A percentile compares a stretch with the other conserved stretches of the same genome.
These are phyloP conservation scores for Kodamaea restingae DNA, from an alignment of 805 yeast genomes.

Conservation along the genomic window DNA sequence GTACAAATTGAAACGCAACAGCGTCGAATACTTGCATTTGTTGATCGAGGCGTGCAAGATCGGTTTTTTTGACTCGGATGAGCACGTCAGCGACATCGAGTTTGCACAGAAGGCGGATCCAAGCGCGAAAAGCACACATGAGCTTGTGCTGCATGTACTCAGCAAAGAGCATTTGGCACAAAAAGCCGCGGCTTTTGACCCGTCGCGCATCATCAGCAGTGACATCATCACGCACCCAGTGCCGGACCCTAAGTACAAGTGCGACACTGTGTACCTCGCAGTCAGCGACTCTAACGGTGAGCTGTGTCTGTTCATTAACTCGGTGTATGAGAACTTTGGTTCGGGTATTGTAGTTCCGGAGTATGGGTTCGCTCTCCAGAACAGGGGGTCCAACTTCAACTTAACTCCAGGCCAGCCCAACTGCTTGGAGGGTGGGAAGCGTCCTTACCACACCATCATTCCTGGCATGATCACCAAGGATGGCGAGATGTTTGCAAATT, in stretches of 20 bases:
- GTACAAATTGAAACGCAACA: conserved; percentile 51
- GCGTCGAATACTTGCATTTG: conserved; percentile 64
- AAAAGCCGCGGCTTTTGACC: conserved; percentile 46
- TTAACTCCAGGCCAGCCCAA: conserved; percentile 55
- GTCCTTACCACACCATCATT: conserved; percentile 80
- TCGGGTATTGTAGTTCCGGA: conserved; percentile 62
- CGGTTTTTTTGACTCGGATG: conserved; percentile 72
- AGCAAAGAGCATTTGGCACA: conserved; percentile 45
- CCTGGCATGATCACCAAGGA: conserved; percentile 74
- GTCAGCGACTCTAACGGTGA: conserved; percentile 67
- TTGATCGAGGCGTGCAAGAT: conserved; percentile 69
- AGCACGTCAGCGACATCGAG: conserved; percentile 61
- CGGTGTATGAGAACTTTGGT: conserved; percentile 68
- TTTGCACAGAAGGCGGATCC: conserved; percentile 24
- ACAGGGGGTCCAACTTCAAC: conserved; percentile 74
- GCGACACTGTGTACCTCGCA: conserved; percentile 70
- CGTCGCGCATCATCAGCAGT: conserved; percentile 39
- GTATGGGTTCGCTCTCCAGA: conserved; percentile 67
- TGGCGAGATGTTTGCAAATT: conserved; percentile 55
- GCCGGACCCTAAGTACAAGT: conserved; percentile 53
- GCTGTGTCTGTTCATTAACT: conserved; percentile 77
- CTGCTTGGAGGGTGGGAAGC: conserved; percentile 61
- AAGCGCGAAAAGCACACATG: not conserved
- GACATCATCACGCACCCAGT: conserved; percentile 45
- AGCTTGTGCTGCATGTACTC: conserved; percentile 17